Conservation (phyloP, 1,139 yeast genomes). For the Zygosaccharomyces pseudobailii region DNA sequence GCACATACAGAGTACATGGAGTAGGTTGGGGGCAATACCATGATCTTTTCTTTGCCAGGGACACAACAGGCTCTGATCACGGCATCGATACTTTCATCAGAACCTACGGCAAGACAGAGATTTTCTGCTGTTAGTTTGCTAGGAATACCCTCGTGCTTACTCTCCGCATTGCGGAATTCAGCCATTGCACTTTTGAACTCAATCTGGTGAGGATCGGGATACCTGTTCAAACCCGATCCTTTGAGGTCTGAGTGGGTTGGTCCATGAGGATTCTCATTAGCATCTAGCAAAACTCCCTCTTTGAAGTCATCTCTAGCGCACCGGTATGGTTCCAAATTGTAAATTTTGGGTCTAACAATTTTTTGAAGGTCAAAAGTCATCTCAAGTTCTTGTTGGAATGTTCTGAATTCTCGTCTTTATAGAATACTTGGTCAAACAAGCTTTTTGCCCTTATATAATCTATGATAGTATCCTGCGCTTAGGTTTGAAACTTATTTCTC, state of each 20-base stretch:
- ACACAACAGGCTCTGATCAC: conserved; percentile 77
- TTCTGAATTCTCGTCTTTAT: neutral
- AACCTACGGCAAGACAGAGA: conserved; percentile 91
- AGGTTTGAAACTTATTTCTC: too few species aligned
- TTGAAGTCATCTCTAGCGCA: conserved; percentile 94
- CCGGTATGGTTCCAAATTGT: conserved; percentile 77
- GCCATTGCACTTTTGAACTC: conserved; percentile 69
- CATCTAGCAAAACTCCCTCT: conserved; percentile 83
- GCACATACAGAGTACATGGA: conserved; percentile 97
- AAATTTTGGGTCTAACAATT: conserved; percentile 78
- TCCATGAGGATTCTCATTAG: conserved; percentile 94
- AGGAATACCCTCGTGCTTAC: conserved; percentile 24
- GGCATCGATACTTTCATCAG: conserved; percentile 93
- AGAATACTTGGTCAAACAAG: neutral
- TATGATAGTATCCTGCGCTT: neutral
- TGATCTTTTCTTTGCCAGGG: conserved; percentile 77
- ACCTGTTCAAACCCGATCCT: conserved; percentile 70
- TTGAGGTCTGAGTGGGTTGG: conserved; percentile 53
- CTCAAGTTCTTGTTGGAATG: neutral
- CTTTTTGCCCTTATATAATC: neutral
- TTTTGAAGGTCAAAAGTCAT: conserved; percentile 29
- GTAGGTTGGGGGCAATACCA: conserved; percentile 92
- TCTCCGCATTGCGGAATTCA: conserved; percentile 60
- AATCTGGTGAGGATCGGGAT: conserved; percentile 96
- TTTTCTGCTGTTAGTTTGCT: conserved; percentile 53